phyloP scores from a whole-genome alignment of 2,329 filamentous ascomycete species.

The Aureobasidium namibiae region DNA sequence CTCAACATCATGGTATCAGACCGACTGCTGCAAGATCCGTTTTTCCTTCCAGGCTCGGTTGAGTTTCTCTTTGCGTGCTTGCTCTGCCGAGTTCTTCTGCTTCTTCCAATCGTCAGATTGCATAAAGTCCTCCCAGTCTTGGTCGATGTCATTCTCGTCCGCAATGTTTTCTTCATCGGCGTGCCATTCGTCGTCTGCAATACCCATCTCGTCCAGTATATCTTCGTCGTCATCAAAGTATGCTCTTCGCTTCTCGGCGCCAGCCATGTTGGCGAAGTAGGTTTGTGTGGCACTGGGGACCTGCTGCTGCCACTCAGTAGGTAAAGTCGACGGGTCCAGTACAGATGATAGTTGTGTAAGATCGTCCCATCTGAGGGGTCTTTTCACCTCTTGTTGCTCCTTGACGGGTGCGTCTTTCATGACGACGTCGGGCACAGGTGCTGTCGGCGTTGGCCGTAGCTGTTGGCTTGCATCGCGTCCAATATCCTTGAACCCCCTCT shows the following conservation, averaged over 20 bases:
- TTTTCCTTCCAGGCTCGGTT: constrained; percentile 1
- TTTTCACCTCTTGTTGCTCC: not conserved
- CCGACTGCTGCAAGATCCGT: not conserved
- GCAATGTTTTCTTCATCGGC: not conserved
- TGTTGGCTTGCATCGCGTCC: not conserved
- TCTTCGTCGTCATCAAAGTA: constrained; percentile 10
- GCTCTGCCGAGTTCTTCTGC: not conserved
- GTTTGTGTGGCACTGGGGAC: not conserved
- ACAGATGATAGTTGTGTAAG: constrained; percentile 5
- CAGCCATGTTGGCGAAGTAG: not conserved
- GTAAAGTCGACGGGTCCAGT: not conserved
- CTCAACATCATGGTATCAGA: not conserved
- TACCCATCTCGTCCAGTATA: constrained; percentile 3
- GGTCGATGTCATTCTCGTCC: not conserved
- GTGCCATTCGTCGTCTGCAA: constrained; percentile 9
- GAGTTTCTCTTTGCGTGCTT: not conserved
- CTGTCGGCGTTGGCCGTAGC: not conserved
- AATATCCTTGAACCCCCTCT: constrained; percentile 14
- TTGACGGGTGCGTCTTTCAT: not conserved
- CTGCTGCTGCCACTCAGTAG: constrained; percentile 8
- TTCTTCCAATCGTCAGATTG: constrained; percentile 5
- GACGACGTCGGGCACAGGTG: not conserved
- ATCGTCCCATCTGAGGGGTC: constrained; percentile 15
- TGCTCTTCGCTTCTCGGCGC: not conserved
- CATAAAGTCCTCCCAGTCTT: constrained; percentile 9